These are phyloP conservation scores for Daldinia decipiens DNA, from an alignment of 495 filamentous ascomycete species.

Conservation along the genomic window DNA sequence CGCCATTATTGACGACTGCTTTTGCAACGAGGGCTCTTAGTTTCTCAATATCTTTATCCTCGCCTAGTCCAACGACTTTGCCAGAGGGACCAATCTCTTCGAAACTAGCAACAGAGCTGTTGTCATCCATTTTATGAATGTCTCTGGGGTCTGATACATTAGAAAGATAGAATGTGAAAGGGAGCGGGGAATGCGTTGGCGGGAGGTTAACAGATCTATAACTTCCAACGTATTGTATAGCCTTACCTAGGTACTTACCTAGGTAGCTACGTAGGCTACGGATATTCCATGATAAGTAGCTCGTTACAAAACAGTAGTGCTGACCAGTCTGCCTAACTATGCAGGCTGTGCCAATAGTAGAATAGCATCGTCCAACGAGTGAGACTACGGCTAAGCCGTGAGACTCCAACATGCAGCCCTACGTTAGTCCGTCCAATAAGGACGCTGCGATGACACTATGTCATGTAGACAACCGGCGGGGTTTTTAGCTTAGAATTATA, in stretches of 20 bases:
- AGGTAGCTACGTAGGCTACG: not conserved
- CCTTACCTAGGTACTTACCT: not conserved
- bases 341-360: not conserved
- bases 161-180: not conserved
- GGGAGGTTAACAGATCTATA: not conserved
- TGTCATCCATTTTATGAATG: not conserved
- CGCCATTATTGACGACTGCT: not conserved
- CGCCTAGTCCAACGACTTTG: not conserved
- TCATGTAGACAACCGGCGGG: not conserved
- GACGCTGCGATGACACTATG: not conserved
- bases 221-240: not conserved
- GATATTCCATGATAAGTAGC: not conserved
- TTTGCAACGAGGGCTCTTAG: not conserved
- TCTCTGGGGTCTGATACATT: not conserved
- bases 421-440: not conserved
- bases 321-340: constrained; percentile 2
- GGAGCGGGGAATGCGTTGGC: not conserved
- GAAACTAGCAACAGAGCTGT: not conserved
- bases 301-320: not conserved
- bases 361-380: not conserved
- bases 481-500: not conserved
- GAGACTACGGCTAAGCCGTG: not conserved
- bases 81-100: not conserved
- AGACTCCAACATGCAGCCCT: not conserved
- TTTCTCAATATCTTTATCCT: not conserved